These are phyloP conservation scores for Pythium aquatile DNA, from an alignment of 352 stramenopile genomes.

Conservation along the genomic window DNA sequence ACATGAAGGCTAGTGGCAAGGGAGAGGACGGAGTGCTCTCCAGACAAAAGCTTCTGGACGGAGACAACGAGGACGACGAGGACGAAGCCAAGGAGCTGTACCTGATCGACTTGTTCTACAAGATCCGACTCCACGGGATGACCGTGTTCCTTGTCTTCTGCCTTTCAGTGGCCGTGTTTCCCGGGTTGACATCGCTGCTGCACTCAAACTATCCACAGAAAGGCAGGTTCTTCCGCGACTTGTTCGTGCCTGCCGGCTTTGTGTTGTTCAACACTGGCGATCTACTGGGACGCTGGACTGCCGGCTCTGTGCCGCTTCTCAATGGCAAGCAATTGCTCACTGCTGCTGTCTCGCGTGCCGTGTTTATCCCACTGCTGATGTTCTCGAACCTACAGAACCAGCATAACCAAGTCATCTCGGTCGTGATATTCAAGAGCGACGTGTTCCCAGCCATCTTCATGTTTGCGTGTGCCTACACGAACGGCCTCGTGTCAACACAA, in stretches of 20 bases:
- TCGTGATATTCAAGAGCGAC: constrained; percentile 76
- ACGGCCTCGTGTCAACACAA: constrained; percentile 68
- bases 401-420: constrained; percentile 55
- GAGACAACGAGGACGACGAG: constrained; percentile 11
- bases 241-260: constrained; percentile 78
- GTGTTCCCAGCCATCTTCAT: constrained; percentile 58
- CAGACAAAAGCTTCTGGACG: constrained; percentile 18
- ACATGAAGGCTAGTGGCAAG: constrained; percentile 2
- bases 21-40: constrained; percentile 5
- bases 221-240: constrained; percentile 50
- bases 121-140: constrained; percentile 56
- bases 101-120: constrained; percentile 26
- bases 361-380: constrained; percentile 71
- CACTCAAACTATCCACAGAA: constrained; percentile 45
- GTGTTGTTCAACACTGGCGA: constrained; percentile 81
- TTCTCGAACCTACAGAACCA: constrained; percentile 80
- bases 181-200: constrained; percentile 71
- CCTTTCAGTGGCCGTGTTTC: constrained; percentile 75
- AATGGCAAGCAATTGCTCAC: constrained; percentile 35
- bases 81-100: constrained; percentile 27
- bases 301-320: constrained; percentile 36
- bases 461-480: constrained; percentile 57
- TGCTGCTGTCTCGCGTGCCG: constrained; percentile 38
- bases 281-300: constrained; percentile 59
- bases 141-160: constrained; percentile 78